Evolutionary conservation across 148 eudicot species (phyloP), one percentile per base, ranked within the genome.

Genomic region (Vaccinium myrtillus): DNA sequence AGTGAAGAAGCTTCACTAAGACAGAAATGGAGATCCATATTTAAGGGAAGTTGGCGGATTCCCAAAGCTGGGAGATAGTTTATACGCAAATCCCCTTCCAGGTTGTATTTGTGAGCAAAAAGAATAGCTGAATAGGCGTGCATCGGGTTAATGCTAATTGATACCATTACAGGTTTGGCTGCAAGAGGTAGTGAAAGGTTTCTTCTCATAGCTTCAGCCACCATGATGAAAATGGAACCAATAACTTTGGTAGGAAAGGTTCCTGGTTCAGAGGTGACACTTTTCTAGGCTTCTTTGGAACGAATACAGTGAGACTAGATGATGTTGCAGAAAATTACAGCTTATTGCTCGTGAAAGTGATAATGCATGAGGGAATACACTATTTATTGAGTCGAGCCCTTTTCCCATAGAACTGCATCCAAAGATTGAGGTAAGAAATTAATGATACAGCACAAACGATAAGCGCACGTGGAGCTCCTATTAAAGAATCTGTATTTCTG

Each of bases 51-150:
- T 91, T 6, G 95, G 98, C 5, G 98, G 95, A 85, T 91, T 94
- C 83, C 99, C 99, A 18, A 97, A 95, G 88, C 87, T 95, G 82
- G 99, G 95, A 88, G 99, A 97, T 87, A 91, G 96, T 88, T 97
- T 95, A 84, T 97, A 95, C 84, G 98, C 99, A 50, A 97, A 97
- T 88, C 98, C 99, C 1, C 91, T 94, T 50, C 99, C 99, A 1
- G 99, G 96, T 67, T 97, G 99, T 84, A 90, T 97, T 21, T 97
- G 98, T 86, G 96, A 94, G 84, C 85, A 1, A 18, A 56, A 82
- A 51, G 81, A 86, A 46, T 36, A 36, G 39, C 39, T 0, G 81
- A 86, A 46, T 77, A 69, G 36, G 71, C n/a, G 3, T 49, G n/a
- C 9, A 65, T 58, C 1, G 13, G 13, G 48, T 27, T 8, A 19